Conservation (phyloP, 495 filamentous ascomycete species). For the Aspergillus sclerotiicarbonarius region DNA sequence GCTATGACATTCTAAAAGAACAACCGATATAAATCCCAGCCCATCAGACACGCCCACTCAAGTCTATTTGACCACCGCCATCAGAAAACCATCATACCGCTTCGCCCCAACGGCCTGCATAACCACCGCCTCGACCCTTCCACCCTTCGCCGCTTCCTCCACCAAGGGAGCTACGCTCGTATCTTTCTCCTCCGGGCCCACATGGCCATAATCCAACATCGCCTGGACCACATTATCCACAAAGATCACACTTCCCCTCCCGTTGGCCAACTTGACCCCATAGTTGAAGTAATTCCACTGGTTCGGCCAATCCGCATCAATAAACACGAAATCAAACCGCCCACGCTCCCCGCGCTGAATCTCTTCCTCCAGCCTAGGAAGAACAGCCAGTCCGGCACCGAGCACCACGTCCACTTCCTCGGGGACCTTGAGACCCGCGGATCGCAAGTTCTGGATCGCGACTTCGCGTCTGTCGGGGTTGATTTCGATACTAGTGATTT, state of each 20-base stretch:
- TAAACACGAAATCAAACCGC: slow-evolving; percentile 49
- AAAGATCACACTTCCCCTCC: slow-evolving; percentile 39
- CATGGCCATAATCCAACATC: slow-evolving; percentile 16
- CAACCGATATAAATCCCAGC: neutral
- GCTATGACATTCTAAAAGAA: neutral
- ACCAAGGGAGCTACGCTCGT: neutral
- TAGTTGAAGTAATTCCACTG: slow-evolving; percentile 48
- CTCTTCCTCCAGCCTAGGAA: slow-evolving; percentile 39
- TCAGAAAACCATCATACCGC: slow-evolving; percentile 50
- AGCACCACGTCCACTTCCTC: slow-evolving; percentile 43
- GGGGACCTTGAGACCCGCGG: slow-evolving; percentile 20
- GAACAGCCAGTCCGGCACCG: slow-evolving; percentile 43
- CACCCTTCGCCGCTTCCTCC: slow-evolving; percentile 44
- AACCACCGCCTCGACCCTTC: slow-evolving; percentile 46
- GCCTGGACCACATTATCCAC: slow-evolving; percentile 50
- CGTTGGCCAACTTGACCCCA: slow-evolving; percentile 28
- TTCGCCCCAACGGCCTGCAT: slow-evolving; percentile 53
- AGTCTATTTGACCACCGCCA: slow-evolving; percentile 25
- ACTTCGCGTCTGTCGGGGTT: slow-evolving; percentile 37
- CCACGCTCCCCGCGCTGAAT: slow-evolving; percentile 21
- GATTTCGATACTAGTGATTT: slow-evolving; percentile 48
- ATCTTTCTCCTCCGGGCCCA: neutral
- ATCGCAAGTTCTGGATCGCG: slow-evolving; percentile 41
- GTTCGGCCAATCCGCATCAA: slow-evolving; percentile 51
- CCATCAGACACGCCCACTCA: neutral